Evolutionary conservation across 805 yeast species (phyloP), one percentile per base, ranked within the genome.

Genomic region (Zygosaccharomyces pseudorouxii): DNA sequence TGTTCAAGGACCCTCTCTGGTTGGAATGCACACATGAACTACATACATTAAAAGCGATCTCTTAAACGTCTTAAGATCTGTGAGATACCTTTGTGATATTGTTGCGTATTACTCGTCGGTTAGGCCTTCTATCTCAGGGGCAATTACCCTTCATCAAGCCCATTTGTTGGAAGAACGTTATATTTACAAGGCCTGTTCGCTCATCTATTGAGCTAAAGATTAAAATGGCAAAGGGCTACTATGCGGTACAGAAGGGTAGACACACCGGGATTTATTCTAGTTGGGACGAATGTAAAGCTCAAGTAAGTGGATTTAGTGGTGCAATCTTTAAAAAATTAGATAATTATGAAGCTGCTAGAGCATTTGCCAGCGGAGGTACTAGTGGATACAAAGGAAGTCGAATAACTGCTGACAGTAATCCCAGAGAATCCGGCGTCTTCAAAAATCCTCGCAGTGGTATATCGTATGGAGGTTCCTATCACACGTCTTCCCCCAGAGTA

Each of bases 301-400:
- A 79, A 39, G 85, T 82, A 0, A 54, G 58, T 5, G 88, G 90
- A 0, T 82, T 63, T 55, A 49, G 75, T 3, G 79, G 80, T 2
- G 84, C 89, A 5, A 57, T 61, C 11, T 82, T 61, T 65, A 84
- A 82, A 63, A 76, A 76, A 55, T 86, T 86, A 59, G 53, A 59
- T 9, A 64, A 77, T 1, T 46, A 23, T 0, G 55, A 55, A 0
- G 86, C 74, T 25, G 95, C 95, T 0, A 49, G 59, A 20, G 65
- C 62, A 0, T 82, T 74, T 62, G 48, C 52, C 1, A 45, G 39
- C 22, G 36, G 41, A n/a, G 33, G 19, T 2, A 46, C 37, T 29
- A 37, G 43, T 12, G 31, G 18, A 31, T 28, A 12, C 6, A 25
- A 11, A 22, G 12, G 36, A 14, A 22, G 10, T 25, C 5, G 33